Evolutionary conservation across 129 eudicot species (phyloP), one percentile per base, ranked within the genome.

Genomic region (Cynara cardunculus): DNA sequence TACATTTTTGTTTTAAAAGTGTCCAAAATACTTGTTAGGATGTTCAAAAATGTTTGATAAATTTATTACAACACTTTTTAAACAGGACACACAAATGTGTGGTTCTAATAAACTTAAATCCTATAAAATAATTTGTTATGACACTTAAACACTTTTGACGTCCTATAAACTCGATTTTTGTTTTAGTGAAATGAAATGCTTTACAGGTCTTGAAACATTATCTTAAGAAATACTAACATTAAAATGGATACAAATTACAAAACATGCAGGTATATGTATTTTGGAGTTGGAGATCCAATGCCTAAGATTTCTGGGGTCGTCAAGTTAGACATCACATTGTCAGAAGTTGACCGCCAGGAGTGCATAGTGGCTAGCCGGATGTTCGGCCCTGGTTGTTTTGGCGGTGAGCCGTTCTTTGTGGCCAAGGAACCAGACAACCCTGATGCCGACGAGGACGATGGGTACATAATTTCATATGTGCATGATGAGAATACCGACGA

Each of bases 391-490:
- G 90, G 91, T 59, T 91, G 97, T 46, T 91, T 71, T 24, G 93
- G 88, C 0, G 94, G 97, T 2, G 94, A 91, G 72, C 92, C 97
- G 14, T 89, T 87, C 37, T 91, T 91, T 16, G 94, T 91, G 39
- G 84, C 89, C 0, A 82, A 66, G 35, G 84, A 87, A 8, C 85
- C 93, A 1, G 75, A 84, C 7, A 71, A 85, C 64, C 72, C 75
- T 0, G 25, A 81, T 5, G 79, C 73, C 0, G 92, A 87, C 0
- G 97, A 91, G 81, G 97, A 91, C 39, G 97, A 91, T 35, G 97
- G 97, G 0, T 89, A 91, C 31, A 69, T 91, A 6, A 87, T 91
- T 31, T 78, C 85, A 0, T 91, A 86, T 75, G 89, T 89, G 66
- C 94, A 91, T 34, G 53, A 91, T 65, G 94, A 91, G 77, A 91